Evolutionary conservation across 805 yeast species (phyloP), one percentile per base, ranked within the genome.

Genomic region (Vanderwaltozyma polyspora): DNA sequence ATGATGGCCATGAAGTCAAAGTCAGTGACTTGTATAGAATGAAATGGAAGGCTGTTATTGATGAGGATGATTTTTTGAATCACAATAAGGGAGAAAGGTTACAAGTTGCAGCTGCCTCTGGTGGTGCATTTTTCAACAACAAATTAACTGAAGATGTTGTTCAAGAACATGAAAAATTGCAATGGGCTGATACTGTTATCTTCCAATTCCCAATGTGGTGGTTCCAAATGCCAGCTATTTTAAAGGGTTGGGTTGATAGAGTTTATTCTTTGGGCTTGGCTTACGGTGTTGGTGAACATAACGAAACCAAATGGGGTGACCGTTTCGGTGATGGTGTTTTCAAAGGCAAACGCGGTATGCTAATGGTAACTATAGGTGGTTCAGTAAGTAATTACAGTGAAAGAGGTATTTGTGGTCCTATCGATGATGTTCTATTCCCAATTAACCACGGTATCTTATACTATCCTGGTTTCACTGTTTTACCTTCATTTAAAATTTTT

Each of bases 121-220:
- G 23, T 17, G 19, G 19, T 8, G 54, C 50, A 11, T 40, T 29
- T 16, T 18, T 26, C 1, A 24, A 29, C 15, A 34, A 42, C 11
- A 19, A 29, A n/a, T 33, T 54, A 19, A 51, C 59, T n/a, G 41
- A 33, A 2, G 60, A 55, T 34, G 58, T 54, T 13, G 26, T 40
- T 17, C 40, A 25, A 4, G 59, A 49, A 31, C 60, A 55, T 29
- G 45, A 49, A 27, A 55, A 55, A 27, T 36, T 51, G 5, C 21
- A 33, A 15, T 55, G 59, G 59, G 55, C 56, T 9, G 59, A 54
- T 33, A n/a, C 37, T 6, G 39, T 54, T 9, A 40, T 55, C 19
- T 43, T 51, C 23, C 50, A 42, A 26, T 52, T 52, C 39, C 58
- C 59, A 14, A 13, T 50, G 2, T 55, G 59, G 59, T 55, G 59